Evolutionary conservation across 1,284 basidiomycete species (phyloP), one percentile per base, ranked within the genome.

Genomic region (Cryptococcus sp.): DNA sequence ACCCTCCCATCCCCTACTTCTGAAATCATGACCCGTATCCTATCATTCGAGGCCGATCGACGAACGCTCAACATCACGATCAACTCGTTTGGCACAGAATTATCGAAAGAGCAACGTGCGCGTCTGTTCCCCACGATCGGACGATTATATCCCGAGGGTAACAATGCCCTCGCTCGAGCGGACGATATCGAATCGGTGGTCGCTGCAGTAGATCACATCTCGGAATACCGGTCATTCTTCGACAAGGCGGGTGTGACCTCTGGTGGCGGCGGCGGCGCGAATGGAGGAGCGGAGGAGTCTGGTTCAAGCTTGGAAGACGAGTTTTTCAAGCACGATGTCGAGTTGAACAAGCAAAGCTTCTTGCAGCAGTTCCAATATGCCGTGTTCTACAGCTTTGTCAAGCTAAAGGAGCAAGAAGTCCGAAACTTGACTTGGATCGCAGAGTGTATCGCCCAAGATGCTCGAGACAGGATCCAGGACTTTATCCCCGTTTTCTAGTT

Each of bases 391-490:
- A 88, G 87, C 71, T 95, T 93, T 73, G 83, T 95, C 79, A 97
- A 96, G 81, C 82, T 99, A 76, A 99, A 99, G 83, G 96, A 99
- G 81, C 96, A 99, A 82, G 96, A 99, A 82, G 94, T 99, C 64
- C 82, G 96, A 67, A 97, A 92, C 74, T 78, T 99, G 71, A 95
- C 92, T 37, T 98, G 94, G 94, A 94, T 97, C 78, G 91, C 93
- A 55, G 93, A 96, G 81, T 96, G 93, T 77, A 94, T 96, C 68
- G 91, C 91, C 16, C 93, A 96, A 81, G 89, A 94, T 79, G 92
- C 92, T 53, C 86, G 87, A 77, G 91, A 95, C 72, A 85, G 93
- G 79, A 92, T 96, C 79, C 87, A 92, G 71, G 91, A 94, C 78
- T 93, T 88, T 79, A 92, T 93, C 81, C 86, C 89, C 64, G 89